Conservation (phyloP, 257 asterid species). For the Parsonsia alboflavescens region DNA sequence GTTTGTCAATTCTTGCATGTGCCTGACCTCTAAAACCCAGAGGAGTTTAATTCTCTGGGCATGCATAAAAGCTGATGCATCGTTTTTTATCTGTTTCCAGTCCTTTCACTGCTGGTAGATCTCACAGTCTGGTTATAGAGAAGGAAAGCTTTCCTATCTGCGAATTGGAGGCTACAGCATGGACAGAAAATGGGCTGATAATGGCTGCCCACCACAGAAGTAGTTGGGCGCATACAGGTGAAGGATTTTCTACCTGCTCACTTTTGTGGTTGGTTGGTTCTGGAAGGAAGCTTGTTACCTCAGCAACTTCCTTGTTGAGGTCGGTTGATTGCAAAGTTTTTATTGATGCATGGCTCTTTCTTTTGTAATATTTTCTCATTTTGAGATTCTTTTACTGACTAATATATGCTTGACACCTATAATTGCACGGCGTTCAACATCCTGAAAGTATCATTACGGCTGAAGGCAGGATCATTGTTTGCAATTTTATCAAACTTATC, state of each 20-base stretch:
- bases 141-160: constrained; percentile 74
- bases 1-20: not conserved
- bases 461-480: constrained; percentile 71
- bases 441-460: constrained; percentile 82
- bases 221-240: constrained; percentile 71
- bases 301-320: too few species aligned
- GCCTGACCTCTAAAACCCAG: not conserved
- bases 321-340: not conserved
- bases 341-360: not conserved
- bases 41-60: not conserved
- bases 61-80: not conserved
- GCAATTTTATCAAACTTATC: constrained; percentile 61
- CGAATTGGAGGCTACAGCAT: constrained; percentile 79
- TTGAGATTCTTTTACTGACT: too few species aligned
- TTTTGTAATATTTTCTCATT: too few species aligned
- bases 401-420: constrained; percentile 5
- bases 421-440: constrained; percentile 83
- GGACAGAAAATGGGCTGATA: constrained; percentile 89
- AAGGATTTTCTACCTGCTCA: not conserved
- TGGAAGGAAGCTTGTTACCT: too few species aligned
- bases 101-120: constrained; percentile 94
- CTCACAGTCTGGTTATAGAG: constrained; percentile 95
- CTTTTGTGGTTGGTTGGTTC: too few species aligned
- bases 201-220: constrained; percentile 96
- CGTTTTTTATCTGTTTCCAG: constrained; percentile 30